Conservation (phyloP, 257 asterid genomes). For the Ocimum tenuiflorum region DNA sequence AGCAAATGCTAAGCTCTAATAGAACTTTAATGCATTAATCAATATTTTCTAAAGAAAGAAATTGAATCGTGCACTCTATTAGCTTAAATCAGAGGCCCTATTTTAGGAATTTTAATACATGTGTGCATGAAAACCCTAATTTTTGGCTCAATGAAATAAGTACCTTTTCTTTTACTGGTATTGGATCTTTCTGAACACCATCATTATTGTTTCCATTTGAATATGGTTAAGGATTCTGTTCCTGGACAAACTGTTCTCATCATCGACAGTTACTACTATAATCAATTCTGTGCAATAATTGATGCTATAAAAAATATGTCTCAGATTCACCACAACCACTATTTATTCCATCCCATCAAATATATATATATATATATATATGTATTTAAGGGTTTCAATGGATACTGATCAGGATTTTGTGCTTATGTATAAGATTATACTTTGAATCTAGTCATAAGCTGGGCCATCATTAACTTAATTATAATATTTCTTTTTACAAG, state of each 20-base stretch:
- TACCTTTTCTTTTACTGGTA: neutral
- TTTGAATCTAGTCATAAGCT: neutral
- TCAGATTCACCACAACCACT: slow-evolving; percentile 33
- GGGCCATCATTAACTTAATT: no score
- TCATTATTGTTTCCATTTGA: slow-evolving; percentile 3
- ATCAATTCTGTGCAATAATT: slow-evolving; percentile 18
- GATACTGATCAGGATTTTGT: slow-evolving; percentile 34
- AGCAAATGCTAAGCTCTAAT: no score
- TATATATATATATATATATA: no score
- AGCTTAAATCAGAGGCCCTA: no score
- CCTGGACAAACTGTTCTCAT: slow-evolving; percentile 25
- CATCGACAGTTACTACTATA: slow-evolving; percentile 42
- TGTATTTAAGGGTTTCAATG: slow-evolving; percentile 5
- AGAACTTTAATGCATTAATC: no score
- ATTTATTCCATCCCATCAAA: slow-evolving; percentile 30
- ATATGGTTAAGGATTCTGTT: slow-evolving; percentile 30
- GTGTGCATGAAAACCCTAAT: neutral
- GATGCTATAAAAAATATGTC: neutral
- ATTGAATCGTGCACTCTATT: no score
- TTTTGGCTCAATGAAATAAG: slow-evolving; percentile 22
- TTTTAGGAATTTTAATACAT: no score
- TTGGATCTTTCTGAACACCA: neutral
- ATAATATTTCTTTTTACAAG: no score
- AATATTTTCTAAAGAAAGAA: no score
- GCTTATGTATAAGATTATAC: neutral